Base-by-base conservation (phyloP, 306 rosid species). In the Medicago lupulina region DNA sequence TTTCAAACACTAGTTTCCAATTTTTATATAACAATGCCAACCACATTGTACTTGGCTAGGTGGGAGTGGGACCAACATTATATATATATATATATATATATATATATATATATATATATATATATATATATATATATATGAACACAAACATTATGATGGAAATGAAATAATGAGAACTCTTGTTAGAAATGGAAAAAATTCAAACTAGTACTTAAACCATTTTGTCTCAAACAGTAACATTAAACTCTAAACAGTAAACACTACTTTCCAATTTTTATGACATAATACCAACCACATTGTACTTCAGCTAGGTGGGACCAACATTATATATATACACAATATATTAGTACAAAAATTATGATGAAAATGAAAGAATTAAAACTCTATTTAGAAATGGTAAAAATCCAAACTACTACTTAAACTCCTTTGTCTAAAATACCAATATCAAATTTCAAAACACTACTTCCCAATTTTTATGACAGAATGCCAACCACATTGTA, bases 51-150 rank as follows among this genome's bases (percentile, higher is more conserved):
- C 21, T 19, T 4, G 1, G 31, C 18, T 34, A 19, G 46, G 23
- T 51, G 76, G 64, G 71, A 70, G 23, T 51, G 76, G 76, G 71
- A 70, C 76, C 72, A 70, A 21, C 64, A 13, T 11, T 17, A 41
- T 17, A 16, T 10, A 46, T 12, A 13, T 21, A 21, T n/a, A n/a
- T n/a, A n/a, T n/a, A n/a, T n/a, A n/a, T n/a, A n/a, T n/a, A n/a
- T n/a, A n/a, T n/a, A n/a, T n/a, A n/a, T n/a, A n/a, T n/a, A n/a
- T n/a, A n/a, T n/a, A n/a, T n/a, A n/a, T n/a, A n/a, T n/a, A n/a
- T n/a, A n/a, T n/a, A n/a, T n/a, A n/a, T n/a, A n/a, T n/a, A n/a
- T n/a, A 21, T 21, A 46, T 46, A 46, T 46, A 13, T 46, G 13
- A 4, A 46, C 4, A 46, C 51, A 46, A 46, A 46, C 7, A 4